These are phyloP conservation scores for Pseudomonodictys pantanalensis DNA, from an alignment of 495 filamentous ascomycete genomes.

Conservation along the genomic window DNA sequence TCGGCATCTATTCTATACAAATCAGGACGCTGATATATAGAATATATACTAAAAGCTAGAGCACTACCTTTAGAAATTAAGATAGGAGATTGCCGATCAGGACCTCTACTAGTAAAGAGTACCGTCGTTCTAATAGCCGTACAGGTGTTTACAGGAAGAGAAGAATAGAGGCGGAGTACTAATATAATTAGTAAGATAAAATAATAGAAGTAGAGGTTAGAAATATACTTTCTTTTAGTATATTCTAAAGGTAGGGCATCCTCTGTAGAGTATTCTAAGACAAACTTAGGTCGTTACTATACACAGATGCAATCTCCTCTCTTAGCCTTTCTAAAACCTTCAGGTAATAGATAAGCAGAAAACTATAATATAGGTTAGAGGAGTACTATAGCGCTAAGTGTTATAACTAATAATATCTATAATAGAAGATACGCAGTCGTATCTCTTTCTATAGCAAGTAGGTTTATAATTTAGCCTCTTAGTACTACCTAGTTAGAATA, in stretches of 20 bases:
- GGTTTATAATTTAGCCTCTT: constrained; percentile 29
- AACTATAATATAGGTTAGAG: constrained; percentile 62
- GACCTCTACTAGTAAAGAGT: constrained; percentile 1
- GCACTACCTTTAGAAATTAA: constrained; percentile 14
- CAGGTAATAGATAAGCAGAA: constrained; percentile 47
- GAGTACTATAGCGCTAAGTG: constrained; percentile 7
- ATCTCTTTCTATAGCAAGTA: constrained; percentile 57
- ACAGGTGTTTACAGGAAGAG: constrained; percentile 16
- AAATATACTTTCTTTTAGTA: constrained; percentile 22
- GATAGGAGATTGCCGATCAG: constrained; percentile 2
- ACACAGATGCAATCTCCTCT: constrained; percentile 3
- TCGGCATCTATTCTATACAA: constrained; percentile 6
- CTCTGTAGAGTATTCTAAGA: constrained; percentile 41
- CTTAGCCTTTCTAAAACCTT: constrained; percentile 25
- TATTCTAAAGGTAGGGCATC: constrained; percentile 38
- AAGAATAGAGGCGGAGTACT: constrained; percentile 20
- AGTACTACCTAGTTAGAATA: constrained; percentile 42
- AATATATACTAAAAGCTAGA: constrained; percentile 32
- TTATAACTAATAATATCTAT: constrained; percentile 9
- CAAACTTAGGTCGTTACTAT: constrained; percentile 35
- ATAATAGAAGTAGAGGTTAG: not conserved
- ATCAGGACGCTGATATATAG: constrained; percentile 5
- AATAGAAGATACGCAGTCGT: constrained; percentile 51
- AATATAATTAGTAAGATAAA: not conserved
- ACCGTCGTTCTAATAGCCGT: constrained; percentile 1